Evolutionary conservation across 2,329 filamentous ascomycete genomes (phyloP), one percentile per base, ranked within the genome.

Genomic region (Colletotrichum costaricense): DNA sequence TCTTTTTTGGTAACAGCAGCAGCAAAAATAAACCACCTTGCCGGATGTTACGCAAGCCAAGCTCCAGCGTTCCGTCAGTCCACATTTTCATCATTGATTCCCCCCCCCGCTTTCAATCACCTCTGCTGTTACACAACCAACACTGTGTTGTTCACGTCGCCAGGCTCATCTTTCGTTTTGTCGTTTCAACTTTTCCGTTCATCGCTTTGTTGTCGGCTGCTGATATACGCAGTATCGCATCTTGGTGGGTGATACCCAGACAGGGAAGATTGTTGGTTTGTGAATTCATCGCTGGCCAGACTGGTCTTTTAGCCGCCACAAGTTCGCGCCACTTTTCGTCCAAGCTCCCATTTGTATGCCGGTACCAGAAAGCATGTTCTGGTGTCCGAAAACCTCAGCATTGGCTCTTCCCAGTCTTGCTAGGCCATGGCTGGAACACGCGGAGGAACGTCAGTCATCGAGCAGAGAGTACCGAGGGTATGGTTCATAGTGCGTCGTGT

Each of bases 21-120:
- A 42, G 38, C 35, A 66, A 73, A 57, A 66, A 57, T 42, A 71
- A 49, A 46, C 54, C 67, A 71, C 60, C 70, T 65, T 60, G 33
- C 60, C 71, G 38, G 38, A 42, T 42, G 14, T 73, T 65, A 73
- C 71, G 71, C 71, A 73, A 66, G 71, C 71, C 71, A 71, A 73
- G 71, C 60, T 62, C 56, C 46, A 49, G 12, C 60, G 62, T 73
- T 42, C 38, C 67, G 62, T 66, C 71, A 66, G 67, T 58, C 60
- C 67, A 73, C 67, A 49, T 26, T 65, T 38, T 67, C 35, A 62
- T 38, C 49, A 7, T 16, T 42, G 33, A 35, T 12, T 4, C 33
- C 33, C 49, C 33, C 49, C 55, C 55, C 70, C 70, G 33, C 70
- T 69, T 73, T 14, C 60, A 22, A 59, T 52, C 16, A 54, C 24